phyloP scores from a whole-genome alignment of 1,284 basidiomycete genomes.

The Boletus smithii region DNA sequence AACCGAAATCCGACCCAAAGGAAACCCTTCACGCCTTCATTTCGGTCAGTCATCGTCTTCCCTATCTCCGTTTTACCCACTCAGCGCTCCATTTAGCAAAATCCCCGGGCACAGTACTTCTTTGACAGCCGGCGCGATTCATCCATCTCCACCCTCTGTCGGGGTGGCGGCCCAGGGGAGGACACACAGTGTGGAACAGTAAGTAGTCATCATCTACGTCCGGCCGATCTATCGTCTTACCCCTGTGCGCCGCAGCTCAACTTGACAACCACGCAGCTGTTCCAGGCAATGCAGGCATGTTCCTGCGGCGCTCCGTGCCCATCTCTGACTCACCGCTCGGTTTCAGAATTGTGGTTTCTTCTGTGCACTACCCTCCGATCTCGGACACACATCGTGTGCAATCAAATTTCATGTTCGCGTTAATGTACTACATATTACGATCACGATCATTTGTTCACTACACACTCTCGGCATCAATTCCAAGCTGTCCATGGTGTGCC shows the following conservation, averaged over 20 bases:
- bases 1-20: constrained; percentile 13
- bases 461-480: constrained; percentile 45
- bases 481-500: constrained; percentile 55
- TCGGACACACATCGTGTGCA: constrained; percentile 74
- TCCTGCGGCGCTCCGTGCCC: constrained; percentile 12
- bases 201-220: constrained; percentile 21
- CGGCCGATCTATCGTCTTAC: constrained; percentile 13
- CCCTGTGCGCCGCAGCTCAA: constrained; percentile 47
- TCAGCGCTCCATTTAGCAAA: constrained; percentile 36
- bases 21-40: constrained; percentile 37
- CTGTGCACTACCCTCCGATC: constrained; percentile 70
- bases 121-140: constrained; percentile 61
- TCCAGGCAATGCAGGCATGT: constrained; percentile 75
- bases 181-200: constrained; percentile 63
- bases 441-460: constrained; percentile 26
- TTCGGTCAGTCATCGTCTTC: constrained; percentile 30
- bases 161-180: constrained; percentile 41
- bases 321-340: constrained; percentile 10
- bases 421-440: constrained; percentile 25
- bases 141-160: constrained; percentile 54
- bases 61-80: background rate
- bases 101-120: constrained; percentile 51
- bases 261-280: constrained; percentile 66
- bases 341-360: constrained; percentile 64
- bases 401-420: constrained; percentile 50